These are phyloP conservation scores for Pichia sp. DNA, from an alignment of 1,139 yeast species.

Conservation along the genomic window DNA sequence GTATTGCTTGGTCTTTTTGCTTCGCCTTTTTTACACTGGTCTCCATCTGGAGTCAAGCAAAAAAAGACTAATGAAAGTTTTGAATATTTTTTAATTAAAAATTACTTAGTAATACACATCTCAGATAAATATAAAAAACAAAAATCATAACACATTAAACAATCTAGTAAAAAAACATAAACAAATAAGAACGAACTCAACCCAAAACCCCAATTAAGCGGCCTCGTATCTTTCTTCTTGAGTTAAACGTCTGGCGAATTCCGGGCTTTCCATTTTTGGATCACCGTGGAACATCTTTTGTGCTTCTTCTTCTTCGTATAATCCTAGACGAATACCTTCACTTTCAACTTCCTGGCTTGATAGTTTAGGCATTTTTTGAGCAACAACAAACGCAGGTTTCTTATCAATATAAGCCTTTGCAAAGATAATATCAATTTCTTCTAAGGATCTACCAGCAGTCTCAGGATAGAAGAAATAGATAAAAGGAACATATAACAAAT, in stretches of 20 bases:
- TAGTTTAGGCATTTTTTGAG: constrained; percentile 42
- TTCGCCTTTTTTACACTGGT: no score
- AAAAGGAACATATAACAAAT: constrained; percentile 41
- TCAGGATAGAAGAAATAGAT: constrained; percentile 65
- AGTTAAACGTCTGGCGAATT: not conserved
- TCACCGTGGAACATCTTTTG: not conserved
- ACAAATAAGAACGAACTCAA: no score
- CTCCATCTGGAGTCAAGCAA: no score
- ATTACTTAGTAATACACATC: not conserved
- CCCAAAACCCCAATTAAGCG: no score
- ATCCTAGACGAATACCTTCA: constrained; percentile 40
- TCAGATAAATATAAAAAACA: no score
- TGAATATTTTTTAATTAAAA: no score
- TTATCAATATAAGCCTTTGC: constrained; percentile 42
- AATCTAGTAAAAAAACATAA: not conserved
- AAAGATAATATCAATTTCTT: constrained; percentile 51
- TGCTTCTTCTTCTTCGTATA: constrained; percentile 33
- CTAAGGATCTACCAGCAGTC: constrained; percentile 54
- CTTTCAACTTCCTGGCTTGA: constrained; percentile 37
- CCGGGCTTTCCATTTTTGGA: not conserved
- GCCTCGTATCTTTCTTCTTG: no score
- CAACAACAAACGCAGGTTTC: constrained; percentile 42
- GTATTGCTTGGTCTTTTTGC: no score
- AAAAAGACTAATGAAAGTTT: no score
- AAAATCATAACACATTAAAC: not conserved